Evolutionary conservation across 2,329 filamentous ascomycete species (phyloP), one percentile per base, ranked within the genome.

Genomic region (Aspergillus sp.): DNA sequence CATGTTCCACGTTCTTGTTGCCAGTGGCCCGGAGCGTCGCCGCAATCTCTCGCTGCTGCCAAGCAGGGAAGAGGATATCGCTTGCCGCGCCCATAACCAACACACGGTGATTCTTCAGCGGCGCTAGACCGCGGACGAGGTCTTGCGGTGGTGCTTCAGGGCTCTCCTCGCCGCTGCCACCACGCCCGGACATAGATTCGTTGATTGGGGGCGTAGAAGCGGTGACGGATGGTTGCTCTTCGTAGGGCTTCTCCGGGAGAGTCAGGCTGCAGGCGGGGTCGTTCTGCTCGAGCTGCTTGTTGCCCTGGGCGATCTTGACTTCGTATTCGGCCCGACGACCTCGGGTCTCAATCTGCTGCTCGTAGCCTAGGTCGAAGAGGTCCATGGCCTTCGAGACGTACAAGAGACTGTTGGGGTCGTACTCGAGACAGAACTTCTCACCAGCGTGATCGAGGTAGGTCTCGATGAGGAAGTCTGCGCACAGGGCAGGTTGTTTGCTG

Each of bases 341-440:
- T 19, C 73, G 73, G 2, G 86, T 81, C 19, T 77, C 80, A 3
- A 72, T 67, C 62, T 90, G 87, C 61, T 85, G 82, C 36, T 80
- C 77, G 42, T 74, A 73, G 27, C 93, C 89, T 0, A 98, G 78
- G 60, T 98, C 93, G 65, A 98, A 98, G 8, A 98, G 75, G 63
- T 98, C 93, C 93, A 98, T 98, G 4, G 93, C 93, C 70, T 98
- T 98, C 66, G 88, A 94, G 47, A 98, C 88, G 66, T 98, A 98
- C 2, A 98, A 75, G 35, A 97, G 72, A 61, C 89, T 95, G 69
- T 98, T 98, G 28, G 93, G 82, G 60, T 98, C 93, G 64, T 97
- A 97, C 53, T 93, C 90, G 28, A 98, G 76, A 63, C 89, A 96
- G 74, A 94, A 98, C 68, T 98, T 98, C 73, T 98, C 93, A 19